phyloP scores from a whole-genome alignment of 495 filamentous ascomycete species.

The Schizothecium vesticola region DNA sequence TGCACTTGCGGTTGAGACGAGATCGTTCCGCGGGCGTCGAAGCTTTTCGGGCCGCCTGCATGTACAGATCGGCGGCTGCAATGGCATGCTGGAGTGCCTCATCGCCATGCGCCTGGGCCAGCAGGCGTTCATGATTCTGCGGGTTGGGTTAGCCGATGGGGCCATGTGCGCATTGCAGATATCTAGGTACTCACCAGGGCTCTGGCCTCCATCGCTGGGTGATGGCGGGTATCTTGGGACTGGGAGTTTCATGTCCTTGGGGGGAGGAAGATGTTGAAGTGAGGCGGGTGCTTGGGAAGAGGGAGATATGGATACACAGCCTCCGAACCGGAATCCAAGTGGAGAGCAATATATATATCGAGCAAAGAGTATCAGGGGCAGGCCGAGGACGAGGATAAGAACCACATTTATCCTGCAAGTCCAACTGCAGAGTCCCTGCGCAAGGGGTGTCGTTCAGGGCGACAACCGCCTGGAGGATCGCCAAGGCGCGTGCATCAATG shows the following conservation, averaged over 20 bases:
- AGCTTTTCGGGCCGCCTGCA: slow-evolving; percentile 60
- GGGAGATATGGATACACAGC: not conserved
- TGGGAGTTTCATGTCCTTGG: slow-evolving; percentile 8
- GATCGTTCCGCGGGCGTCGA: slow-evolving; percentile 49
- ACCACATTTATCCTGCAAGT: not conserved
- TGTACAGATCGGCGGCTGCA: slow-evolving; percentile 67
- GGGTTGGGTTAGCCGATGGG: slow-evolving; percentile 18
- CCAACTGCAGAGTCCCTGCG: not conserved
- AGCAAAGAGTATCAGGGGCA: not conserved
- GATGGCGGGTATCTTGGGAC: not conserved
- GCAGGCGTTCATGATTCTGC: slow-evolving; percentile 57
- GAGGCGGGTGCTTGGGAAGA: not conserved
- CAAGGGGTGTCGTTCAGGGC: not conserved
- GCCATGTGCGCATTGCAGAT: slow-evolving; percentile 11
- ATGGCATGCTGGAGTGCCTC: slow-evolving; percentile 70
- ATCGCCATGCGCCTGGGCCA: slow-evolving; percentile 51
- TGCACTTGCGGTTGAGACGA: slow-evolving; percentile 58
- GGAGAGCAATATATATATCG: not conserved
- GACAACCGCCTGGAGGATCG: not conserved
- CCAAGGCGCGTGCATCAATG: not conserved
- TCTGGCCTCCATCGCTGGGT: slow-evolving; percentile 27
- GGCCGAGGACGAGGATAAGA: not conserved
- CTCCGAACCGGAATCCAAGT: not conserved
- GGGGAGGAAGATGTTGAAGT: not conserved
- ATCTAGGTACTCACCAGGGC: slow-evolving; percentile 31